Base-by-base conservation (phyloP, 176 grass and related monocot genomes). In the Oryza glaberrima region DNA sequence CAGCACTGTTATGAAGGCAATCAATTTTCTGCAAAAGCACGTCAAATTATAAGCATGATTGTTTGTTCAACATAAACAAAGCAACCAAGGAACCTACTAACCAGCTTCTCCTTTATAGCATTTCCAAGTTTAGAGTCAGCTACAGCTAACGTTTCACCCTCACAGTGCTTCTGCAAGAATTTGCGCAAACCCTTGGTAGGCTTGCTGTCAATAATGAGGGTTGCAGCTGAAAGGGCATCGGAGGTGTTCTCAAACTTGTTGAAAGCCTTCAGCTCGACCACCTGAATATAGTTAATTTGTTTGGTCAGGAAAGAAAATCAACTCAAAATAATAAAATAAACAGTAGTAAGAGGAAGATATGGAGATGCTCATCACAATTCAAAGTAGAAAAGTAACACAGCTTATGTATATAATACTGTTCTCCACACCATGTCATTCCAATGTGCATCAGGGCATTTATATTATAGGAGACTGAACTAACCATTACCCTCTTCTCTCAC, bases 231-330 rank as follows among this genome's bases (percentile, higher is more conserved):
- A 71, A 99, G 86, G 73, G 97, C 94, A 48, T 99, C 97, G 2
- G 94, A 94, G 1, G 94, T 96, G 47, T 96, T 99, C 85, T 99
- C 94, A 47, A 99, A 99, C 84, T 99, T 99, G 81, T 76, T 94
- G 71, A 99, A 99, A 78, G 94, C 91, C 93, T 99, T 89, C 26
- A 99, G 86, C 84, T 99, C 90, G 19, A 99, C 97, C 46, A 99
- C 94, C 97, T 99, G 14, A 82, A 22, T 14, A 41, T 69, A 30
- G 12, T 63, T 16, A 19, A 69, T 26, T 9, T 15, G 38, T 14
- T 35, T 5, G 69, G 51, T 54, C 34, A 65, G 73, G 10, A 85
- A 64, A 79, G 7, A 75, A 70, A 20, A 43, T 7, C 10, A 56
- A 66, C 38, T 47, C 44, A 0, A 56, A 2, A 65, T 10, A 11